These are phyloP conservation scores for Candida krabiensis DNA, from an alignment of 805 yeast species.

Conservation along the genomic window DNA sequence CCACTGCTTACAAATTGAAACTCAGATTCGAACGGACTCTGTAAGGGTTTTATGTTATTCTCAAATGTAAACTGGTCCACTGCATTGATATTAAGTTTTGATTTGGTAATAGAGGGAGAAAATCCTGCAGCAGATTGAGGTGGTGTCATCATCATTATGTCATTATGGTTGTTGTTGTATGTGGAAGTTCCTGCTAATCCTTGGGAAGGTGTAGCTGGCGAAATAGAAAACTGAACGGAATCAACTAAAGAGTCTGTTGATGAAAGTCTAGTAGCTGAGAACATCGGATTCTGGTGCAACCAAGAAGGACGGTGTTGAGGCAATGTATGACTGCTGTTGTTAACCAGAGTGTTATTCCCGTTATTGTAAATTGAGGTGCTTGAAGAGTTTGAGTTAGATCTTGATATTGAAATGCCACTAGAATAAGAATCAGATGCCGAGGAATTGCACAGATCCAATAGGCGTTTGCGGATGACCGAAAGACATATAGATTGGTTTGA, in stretches of 20 bases:
- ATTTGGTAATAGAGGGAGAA: constrained; percentile 11
- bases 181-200: constrained; percentile 3
- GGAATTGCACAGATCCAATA: constrained; percentile 32
- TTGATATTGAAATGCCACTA: constrained; percentile 22
- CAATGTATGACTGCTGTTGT: constrained; percentile 1
- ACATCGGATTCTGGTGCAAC: constrained; percentile 33
- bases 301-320: constrained; percentile 33
- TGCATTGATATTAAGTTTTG: constrained; percentile 11
- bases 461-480: constrained; percentile 32
- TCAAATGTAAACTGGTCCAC: constrained; percentile 25
- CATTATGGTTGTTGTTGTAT: constrained; percentile 11
- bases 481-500: constrained; percentile 27
- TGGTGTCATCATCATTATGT: constrained; percentile 19
- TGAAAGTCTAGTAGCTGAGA: constrained; percentile 30
- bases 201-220: constrained; percentile 14
- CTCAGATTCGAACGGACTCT: constrained; percentile 26
- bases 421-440: constrained; percentile 15
- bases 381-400: constrained; percentile 29
- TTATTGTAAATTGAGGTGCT: constrained; percentile 10
- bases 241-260: constrained; percentile 37
- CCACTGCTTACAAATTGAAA: constrained; percentile 9
- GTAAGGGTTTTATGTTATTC: constrained; percentile 18
- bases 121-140: constrained; percentile 20
- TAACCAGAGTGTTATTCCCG: background rate
- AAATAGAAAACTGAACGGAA: constrained; percentile 25